Evolutionary conservation across 2,329 filamentous ascomycete species (phyloP).

Genomic region (Epichloe sibirici): DNA sequence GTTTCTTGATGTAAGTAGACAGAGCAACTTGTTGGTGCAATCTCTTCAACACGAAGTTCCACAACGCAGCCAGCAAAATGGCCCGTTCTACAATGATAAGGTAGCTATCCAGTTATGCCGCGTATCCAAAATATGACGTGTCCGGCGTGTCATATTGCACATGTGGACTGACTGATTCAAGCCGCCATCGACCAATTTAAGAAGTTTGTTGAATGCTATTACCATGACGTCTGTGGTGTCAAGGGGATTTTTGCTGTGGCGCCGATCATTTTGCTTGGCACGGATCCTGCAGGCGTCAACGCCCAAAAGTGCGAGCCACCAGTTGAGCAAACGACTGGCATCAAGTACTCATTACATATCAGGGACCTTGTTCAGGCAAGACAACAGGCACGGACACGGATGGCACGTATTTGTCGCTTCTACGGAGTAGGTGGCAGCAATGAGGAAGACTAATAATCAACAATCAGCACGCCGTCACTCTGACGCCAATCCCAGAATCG

Average conservation of each 20-base stretch:
- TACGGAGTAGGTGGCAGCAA: neutral
- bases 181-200: too few relatives aligned
- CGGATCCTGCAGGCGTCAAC: neutral
- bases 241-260: neutral
- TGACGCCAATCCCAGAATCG: neutral
- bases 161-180: too few relatives aligned
- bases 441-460: neutral
- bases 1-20: conserved; percentile 48
- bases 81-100: conserved; percentile 52
- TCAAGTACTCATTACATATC: neutral
- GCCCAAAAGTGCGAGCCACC: neutral
- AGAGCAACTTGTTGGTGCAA: conserved; percentile 29
- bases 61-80: conserved; percentile 32
- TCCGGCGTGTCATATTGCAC: too few relatives aligned
- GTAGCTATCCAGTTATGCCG: conserved; percentile 44
- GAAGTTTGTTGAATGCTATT: neutral
- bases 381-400: neutral
- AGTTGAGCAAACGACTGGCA: neutral
- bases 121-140: conserved; percentile 12
- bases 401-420: neutral
- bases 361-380: neutral
- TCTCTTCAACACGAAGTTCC: conserved; percentile 31
- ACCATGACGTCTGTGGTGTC: neutral
- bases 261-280: neutral
- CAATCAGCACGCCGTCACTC: neutral